Conservation (phyloP, 305 asterid species). For the Salvia sclarea region DNA sequence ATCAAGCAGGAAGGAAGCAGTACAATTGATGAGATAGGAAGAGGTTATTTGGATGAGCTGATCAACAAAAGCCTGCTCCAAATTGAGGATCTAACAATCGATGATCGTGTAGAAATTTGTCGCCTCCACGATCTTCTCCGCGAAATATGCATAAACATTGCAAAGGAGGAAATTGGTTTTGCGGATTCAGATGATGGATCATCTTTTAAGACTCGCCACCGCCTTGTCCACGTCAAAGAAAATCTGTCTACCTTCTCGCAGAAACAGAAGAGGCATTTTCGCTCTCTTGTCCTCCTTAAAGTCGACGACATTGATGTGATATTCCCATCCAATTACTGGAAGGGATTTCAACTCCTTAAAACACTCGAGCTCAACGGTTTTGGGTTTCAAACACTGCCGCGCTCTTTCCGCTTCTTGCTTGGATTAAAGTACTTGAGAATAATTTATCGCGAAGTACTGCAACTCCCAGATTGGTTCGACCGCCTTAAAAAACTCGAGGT, state of each 20-base stretch:
- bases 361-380: conserved; percentile 8
- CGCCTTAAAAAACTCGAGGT: not conserved
- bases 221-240: not conserved
- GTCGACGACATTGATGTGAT: no score
- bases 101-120: conserved; percentile 18
- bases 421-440: not conserved
- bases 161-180: conserved; percentile 33
- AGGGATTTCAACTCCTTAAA: conserved; percentile 24
- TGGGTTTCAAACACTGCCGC: not conserved
- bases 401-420: not conserved
- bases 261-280: not conserved
- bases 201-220: not conserved
- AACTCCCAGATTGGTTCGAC: not conserved
- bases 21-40: not conserved
- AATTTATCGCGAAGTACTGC: no score
- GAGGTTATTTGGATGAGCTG: not conserved
- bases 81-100: not conserved
- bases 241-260: not conserved
- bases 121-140: conserved; percentile 27
- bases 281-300: not conserved
- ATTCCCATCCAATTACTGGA: conserved; percentile 6
- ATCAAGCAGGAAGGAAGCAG: not conserved
- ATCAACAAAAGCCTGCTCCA: not conserved
- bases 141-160: conserved; percentile 21
- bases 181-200: not conserved